phyloP scores from a whole-genome alignment of 495 filamentous ascomycete genomes.

The Hypoxylon fuscum region DNA sequence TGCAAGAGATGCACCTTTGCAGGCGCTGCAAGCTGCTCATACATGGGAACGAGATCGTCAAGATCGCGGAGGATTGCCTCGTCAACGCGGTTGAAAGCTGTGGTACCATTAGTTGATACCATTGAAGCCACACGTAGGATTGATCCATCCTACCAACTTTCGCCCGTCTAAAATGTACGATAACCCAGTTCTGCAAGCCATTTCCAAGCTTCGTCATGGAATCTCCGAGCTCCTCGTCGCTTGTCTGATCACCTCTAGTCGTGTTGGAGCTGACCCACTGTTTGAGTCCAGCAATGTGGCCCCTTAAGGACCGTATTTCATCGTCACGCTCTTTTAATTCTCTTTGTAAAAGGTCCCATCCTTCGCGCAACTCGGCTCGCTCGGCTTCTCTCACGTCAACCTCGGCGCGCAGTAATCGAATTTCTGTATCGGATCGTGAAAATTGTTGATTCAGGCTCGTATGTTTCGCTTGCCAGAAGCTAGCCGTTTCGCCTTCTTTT shows the following conservation, averaged over 20 bases:
- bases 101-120: conserved; percentile 20
- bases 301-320: conserved; percentile 52
- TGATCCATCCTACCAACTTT: conserved; percentile 54
- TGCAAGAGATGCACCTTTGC: conserved; percentile 64
- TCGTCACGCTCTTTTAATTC: conserved; percentile 52
- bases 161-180: conserved; percentile 61
- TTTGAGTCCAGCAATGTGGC: conserved; percentile 63
- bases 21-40: conserved; percentile 54
- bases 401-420: conserved; percentile 53
- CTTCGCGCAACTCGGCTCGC: conserved; percentile 52
- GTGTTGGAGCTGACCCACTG: conserved; percentile 63
- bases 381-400: conserved; percentile 49
- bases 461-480: conserved; percentile 60
- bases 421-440: conserved; percentile 53
- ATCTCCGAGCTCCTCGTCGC: conserved; percentile 63
- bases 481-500: conserved; percentile 54
- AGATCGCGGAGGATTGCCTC: conserved; percentile 51
- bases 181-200: conserved; percentile 67
- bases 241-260: conserved; percentile 55
- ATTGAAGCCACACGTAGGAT: conserved; percentile 4
- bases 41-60: conserved; percentile 57
- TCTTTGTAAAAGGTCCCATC: conserved; percentile 49
- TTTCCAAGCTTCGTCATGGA: conserved; percentile 59
- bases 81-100: conserved; percentile 52
- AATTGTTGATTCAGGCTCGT: conserved; percentile 53